phyloP scores from a whole-genome alignment of 2,329 filamentous ascomycete species.

The Tothia fuscella region DNA sequence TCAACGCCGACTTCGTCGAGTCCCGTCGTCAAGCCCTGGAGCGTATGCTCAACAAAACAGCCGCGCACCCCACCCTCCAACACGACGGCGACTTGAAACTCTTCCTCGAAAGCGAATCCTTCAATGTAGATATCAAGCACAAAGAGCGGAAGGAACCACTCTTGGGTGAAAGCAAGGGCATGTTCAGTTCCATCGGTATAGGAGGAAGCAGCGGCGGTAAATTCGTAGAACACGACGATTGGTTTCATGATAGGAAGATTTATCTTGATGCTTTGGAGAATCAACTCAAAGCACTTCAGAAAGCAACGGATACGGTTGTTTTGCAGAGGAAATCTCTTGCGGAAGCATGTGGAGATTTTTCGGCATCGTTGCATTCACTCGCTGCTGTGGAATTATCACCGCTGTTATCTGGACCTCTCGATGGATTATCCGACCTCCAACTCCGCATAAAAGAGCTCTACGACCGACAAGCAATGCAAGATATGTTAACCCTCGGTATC shows the following conservation, averaged over 20 bases:
- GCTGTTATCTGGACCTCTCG: slow-evolving; percentile 74
- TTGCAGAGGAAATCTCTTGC: slow-evolving; percentile 84
- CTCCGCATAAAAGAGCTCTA: slow-evolving; percentile 90
- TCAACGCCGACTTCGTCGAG: slow-evolving; percentile 95
- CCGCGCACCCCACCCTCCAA: slow-evolving; percentile 77
- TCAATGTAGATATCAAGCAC: slow-evolving; percentile 95
- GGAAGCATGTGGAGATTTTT: slow-evolving; percentile 88
- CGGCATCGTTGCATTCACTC: slow-evolving; percentile 79
- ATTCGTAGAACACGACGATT: slow-evolving; percentile 97
- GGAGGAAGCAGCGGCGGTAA: slow-evolving; percentile 59
- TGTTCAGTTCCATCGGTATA: slow-evolving; percentile 78
- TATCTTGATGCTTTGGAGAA: slow-evolving; percentile 91
- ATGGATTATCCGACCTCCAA: slow-evolving; percentile 85
- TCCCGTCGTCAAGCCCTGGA: slow-evolving; percentile 81
- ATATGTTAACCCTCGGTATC: slow-evolving; percentile 89
- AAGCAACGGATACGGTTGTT: slow-evolving; percentile 89
- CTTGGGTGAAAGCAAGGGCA: slow-evolving; percentile 80
- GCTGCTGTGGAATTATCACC: slow-evolving; percentile 88
- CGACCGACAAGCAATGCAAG: slow-evolving; percentile 91
- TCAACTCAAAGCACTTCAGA: slow-evolving; percentile 79
- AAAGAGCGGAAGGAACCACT: slow-evolving; percentile 85
- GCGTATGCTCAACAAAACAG: slow-evolving; percentile 95
- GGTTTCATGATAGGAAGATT: slow-evolving; percentile 93
- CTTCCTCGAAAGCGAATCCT: slow-evolving; percentile 90
- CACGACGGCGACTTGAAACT: slow-evolving; percentile 91